Base-by-base conservation (phyloP, 148 eudicot species). In the Gaultheria prostrata region DNA sequence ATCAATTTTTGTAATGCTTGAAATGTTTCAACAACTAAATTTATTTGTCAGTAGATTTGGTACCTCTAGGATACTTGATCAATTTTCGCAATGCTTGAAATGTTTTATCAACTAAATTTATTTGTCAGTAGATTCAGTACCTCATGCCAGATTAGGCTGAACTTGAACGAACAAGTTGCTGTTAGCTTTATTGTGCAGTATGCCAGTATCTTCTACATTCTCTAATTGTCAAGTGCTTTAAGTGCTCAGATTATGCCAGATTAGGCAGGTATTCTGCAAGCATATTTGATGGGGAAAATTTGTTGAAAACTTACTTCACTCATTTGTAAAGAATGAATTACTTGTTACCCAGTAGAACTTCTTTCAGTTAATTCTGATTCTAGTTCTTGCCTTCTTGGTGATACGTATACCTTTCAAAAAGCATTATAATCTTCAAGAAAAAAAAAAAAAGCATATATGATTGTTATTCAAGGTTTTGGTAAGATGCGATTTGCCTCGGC, bases 291-390 rank as follows among this genome's bases (percentile, higher is more conserved):
- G 17, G 5, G 28, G 32, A 9, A 43, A n/a, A 45, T 45, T 1
- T 74, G 32, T 74, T 10, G 30, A 45, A 74, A 74, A 20, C 6
- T 4, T 11, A n/a, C 51, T 74, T 21, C 17, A 9, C 13, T n/a
- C 13, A 3, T 18, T 39, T 43, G 11, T 39, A 3, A 2, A n/a
- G 24, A 72, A 15, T 0, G 74, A 70, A 28, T 4, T 70, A 28
- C 30, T 67, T 13, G 35, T 28, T 67, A 30, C 74, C 33, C 32
- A 70, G 28, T 26, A 67, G 45, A 70, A 70, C 45, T 70, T 70
- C 74, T 32, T 32, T 32, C 74, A 70, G 20, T 70, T 30, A 70
- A 70, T 70, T 30, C 74, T 70, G 74, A 70, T 70, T 70, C 21
- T 70, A 70, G 20, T 30, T 39, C 45, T 28, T 70, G 74, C 11